These are phyloP conservation scores for Backusella australiensis DNA, from an alignment of 192 early-diverging fungal genomes.

Conservation along the genomic window DNA sequence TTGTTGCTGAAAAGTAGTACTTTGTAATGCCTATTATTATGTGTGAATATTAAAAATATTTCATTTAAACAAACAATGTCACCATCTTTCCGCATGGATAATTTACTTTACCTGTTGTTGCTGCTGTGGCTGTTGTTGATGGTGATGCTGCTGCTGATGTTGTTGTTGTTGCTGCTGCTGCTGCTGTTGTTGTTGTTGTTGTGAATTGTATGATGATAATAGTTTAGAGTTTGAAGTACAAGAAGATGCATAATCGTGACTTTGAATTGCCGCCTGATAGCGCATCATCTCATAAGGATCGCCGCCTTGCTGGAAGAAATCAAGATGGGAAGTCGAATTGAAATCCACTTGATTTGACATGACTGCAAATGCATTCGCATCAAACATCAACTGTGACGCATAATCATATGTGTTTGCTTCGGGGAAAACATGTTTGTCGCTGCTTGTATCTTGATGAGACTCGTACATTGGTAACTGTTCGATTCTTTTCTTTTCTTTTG, in stretches of 20 bases:
- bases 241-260: constrained; percentile 12
- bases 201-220: neutral
- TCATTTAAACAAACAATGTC: neutral
- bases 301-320: constrained; percentile 7
- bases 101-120: constrained; percentile 1
- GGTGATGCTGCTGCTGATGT: neutral
- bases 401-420: constrained; percentile 13
- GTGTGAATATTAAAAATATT: neutral
- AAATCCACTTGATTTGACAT: constrained; percentile 16
- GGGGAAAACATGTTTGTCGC: constrained; percentile 5
- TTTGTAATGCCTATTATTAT: neutral
- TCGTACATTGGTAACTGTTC: constrained; percentile 3
- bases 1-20: neutral
- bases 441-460: constrained; percentile 9
- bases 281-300: constrained; percentile 11
- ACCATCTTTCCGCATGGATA: neutral
- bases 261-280: constrained; percentile 8
- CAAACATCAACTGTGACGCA: constrained; percentile 11
- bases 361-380: constrained; percentile 6
- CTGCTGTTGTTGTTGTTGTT: neutral
- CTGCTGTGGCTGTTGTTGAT: neutral
- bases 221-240: constrained; percentile 1
- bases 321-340: neutral
- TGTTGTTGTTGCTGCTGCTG: neutral
- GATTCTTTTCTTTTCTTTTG: neutral